phyloP scores from a whole-genome alignment of 805 yeast species.

The Candida argentea region DNA sequence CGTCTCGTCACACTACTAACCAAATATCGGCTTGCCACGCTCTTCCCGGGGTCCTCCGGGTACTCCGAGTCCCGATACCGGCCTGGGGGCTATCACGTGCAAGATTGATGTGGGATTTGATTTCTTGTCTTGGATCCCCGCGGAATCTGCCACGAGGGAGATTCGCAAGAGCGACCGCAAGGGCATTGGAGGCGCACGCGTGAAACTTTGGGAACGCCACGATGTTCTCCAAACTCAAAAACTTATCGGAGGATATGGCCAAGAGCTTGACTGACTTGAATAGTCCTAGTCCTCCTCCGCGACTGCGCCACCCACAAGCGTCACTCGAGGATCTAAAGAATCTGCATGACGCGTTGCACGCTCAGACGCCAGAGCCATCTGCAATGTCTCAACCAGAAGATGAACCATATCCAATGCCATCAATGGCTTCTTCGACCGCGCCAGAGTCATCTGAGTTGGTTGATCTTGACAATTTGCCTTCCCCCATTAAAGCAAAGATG shows the following conservation, averaged over 20 bases:
- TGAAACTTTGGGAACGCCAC: too few relatives aligned
- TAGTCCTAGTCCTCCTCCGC: slow-evolving; percentile 13
- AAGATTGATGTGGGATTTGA: too few relatives aligned
- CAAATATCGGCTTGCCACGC: too few relatives aligned
- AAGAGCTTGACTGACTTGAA: slow-evolving; percentile 29
- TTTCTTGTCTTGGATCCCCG: too few relatives aligned
- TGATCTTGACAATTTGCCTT: slow-evolving; percentile 37
- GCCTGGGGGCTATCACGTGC: too few relatives aligned
- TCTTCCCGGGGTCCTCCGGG: too few relatives aligned
- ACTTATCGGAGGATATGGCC: slow-evolving; percentile 36
- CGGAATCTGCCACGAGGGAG: too few relatives aligned
- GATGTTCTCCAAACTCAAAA: slow-evolving; percentile 33
- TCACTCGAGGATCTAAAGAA: slow-evolving; percentile 22
- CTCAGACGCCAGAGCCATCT: slow-evolving; percentile 38
- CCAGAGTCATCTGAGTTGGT: slow-evolving; percentile 2
- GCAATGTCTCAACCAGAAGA: slow-evolving; percentile 40
- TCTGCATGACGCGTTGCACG: slow-evolving; percentile 22
- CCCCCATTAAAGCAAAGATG: slow-evolving; percentile 50
- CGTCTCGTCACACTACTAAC: too few relatives aligned
- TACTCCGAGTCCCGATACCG: too few relatives aligned
- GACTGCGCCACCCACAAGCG: too few relatives aligned
- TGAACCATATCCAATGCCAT: slow-evolving; percentile 14
- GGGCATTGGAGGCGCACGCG: too few relatives aligned
- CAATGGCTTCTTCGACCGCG: slow-evolving; percentile 1
- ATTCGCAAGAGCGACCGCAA: too few relatives aligned